Conservation (phyloP, 345 rosid genomes). For the Brassica cretica region DNA sequence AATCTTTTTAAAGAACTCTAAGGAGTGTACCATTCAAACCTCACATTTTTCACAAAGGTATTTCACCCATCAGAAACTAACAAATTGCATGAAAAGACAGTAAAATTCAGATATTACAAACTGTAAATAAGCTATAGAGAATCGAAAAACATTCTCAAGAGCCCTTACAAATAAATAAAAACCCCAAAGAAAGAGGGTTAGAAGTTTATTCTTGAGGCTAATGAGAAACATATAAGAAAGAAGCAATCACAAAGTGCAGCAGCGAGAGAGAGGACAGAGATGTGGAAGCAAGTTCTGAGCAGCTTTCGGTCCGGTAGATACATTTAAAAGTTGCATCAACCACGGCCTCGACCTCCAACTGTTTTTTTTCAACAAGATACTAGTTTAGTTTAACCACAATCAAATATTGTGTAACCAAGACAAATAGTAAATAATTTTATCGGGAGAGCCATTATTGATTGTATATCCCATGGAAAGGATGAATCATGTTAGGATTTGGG, state of each 20-base stretch:
- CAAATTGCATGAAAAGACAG: not conserved
- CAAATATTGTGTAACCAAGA: not conserved
- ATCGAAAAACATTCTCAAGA: slow-evolving; percentile 8
- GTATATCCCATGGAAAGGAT: not conserved
- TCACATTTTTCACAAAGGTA: not conserved
- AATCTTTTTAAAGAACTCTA: too few species aligned
- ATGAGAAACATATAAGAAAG: not conserved
- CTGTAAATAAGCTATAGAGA: not conserved
- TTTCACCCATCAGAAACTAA: slow-evolving; percentile 2
- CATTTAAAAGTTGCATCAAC: not conserved
- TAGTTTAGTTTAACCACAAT: not conserved
- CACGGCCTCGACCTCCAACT: slow-evolving; percentile 15
- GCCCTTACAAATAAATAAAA: not conserved
- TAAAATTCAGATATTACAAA: not conserved
- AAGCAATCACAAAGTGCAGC: not conserved
- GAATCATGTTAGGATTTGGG: not conserved
- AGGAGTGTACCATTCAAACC: too few species aligned
- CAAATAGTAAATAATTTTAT: not conserved
- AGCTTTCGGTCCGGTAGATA: slow-evolving; percentile 6
- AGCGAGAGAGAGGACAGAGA: not conserved
- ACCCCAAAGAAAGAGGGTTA: not conserved
- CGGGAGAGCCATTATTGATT: not conserved
- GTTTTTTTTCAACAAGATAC: not conserved
- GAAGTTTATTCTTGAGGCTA: not conserved
- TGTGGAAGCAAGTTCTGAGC: not conserved